Conservation (phyloP, 208 protist genomes). For the Leishmania guyanensis region DNA sequence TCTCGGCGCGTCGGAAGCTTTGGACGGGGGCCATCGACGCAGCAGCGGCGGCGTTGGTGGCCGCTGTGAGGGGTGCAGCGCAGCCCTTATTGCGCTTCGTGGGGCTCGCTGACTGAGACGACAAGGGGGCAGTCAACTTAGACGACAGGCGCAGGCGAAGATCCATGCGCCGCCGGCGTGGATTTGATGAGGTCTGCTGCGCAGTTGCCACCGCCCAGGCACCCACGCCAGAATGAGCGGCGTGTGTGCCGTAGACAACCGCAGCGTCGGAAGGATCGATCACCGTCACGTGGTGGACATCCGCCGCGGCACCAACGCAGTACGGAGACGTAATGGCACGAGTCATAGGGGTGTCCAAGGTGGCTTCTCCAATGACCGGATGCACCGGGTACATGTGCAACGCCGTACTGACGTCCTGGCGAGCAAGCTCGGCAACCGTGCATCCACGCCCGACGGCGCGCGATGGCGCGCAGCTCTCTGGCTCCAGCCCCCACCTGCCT, state of each 20-base stretch:
- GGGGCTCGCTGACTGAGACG: background rate
- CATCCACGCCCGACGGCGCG: background rate
- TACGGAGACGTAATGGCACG: background rate
- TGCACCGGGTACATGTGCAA: background rate
- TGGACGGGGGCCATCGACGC: slow-evolving; percentile 2
- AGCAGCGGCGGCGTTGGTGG: background rate
- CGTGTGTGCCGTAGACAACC: background rate
- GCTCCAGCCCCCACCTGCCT: background rate
- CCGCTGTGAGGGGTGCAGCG: background rate
- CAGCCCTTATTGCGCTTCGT: background rate
- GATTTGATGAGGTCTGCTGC: background rate
- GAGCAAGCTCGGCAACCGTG: background rate
- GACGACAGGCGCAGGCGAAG: background rate
- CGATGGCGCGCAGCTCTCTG: background rate
- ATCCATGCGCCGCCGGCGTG: slow-evolving; percentile 9
- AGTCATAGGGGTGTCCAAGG: background rate
- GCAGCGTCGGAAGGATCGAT: slow-evolving; percentile 3
- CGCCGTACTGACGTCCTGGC: background rate
- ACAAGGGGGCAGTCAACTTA: background rate
- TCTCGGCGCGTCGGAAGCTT: slow-evolving; percentile 1
- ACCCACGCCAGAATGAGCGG: background rate
- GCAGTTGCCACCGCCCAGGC: background rate
- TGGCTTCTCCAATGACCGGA: background rate
- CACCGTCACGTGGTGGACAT: slow-evolving; percentile 6
- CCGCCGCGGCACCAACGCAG: background rate